Base-by-base conservation (phyloP, 169 alveolate genomes). In the Cryptosporidium parvum region DNA sequence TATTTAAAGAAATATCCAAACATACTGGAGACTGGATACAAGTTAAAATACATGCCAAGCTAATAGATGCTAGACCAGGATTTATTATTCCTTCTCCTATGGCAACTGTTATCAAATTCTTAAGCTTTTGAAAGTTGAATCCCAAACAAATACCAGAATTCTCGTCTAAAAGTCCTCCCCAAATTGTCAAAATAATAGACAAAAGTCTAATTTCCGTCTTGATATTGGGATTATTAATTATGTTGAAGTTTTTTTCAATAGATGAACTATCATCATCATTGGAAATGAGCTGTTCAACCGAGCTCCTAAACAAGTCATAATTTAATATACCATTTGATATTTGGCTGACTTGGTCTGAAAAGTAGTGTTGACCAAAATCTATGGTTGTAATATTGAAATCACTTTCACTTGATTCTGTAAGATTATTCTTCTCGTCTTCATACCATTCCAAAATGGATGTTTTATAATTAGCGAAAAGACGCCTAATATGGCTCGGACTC, bases 401-500 rank as follows among this genome's bases (percentile, higher is more conserved):
- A 16, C 48, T 42, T 42, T 37, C 33, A 59, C 7, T 23, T 7
- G 37, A 3, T 29, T 33, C 62, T 14, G 33, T 31, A 6, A 29
- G 3, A 7, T 59, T 35, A 12, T 80, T 37, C 9, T n/a, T 16
- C 26, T 39, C 68, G 0, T n/a, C 48, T 8, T 23, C 14, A 33
- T 59, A 73, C 73, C 73, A 80, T 8, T n/a, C 67, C 26, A 42
- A 23, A 44, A 80, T n/a, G 29, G 75, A 58, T 26, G 44, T 42
- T 31, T 39, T 80, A 39, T 80, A 80, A 65, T 80, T 80, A 6
- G 44, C 52, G 33, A 80, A 65, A 16, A 80, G 42, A 26, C 89
- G 75, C 35, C 29, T 80, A 29, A 67, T 42, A n/a, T 80, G 89
- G 56, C 70, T 80, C 48, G 37, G 59, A 29, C 89, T 80, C 45